Conservation (phyloP, 139 green algal genomes). For the Haematococcus lacustris region DNA sequence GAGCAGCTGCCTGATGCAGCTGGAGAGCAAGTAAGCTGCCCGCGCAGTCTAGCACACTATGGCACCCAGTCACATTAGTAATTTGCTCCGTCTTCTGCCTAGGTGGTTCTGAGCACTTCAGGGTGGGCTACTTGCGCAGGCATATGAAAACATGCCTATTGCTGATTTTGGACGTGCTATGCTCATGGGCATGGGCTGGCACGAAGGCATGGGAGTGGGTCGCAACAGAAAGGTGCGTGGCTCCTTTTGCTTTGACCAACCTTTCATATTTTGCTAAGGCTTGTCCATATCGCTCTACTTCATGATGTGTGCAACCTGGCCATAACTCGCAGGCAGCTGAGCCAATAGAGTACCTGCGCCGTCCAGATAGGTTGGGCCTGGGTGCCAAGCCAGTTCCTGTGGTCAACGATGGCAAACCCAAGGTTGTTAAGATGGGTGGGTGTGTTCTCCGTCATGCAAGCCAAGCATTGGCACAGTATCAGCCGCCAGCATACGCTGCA, state of each 20-base stretch:
- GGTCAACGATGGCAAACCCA: conserved; percentile 15
- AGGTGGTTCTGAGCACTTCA: background rate
- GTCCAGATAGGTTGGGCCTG: conserved; percentile 61
- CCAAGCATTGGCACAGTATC: too few relatives aligned
- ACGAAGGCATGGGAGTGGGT: conserved; percentile 64
- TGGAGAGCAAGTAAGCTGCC: conserved; percentile 14
- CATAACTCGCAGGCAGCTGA: conserved; percentile 32
- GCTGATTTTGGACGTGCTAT: conserved; percentile 76
- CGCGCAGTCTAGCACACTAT: background rate
- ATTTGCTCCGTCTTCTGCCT: background rate
- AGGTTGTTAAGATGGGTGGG: conserved; percentile 43
- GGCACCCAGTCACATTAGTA: background rate
- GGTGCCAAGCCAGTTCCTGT: conserved; percentile 50
- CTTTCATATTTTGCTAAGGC: too few relatives aligned
- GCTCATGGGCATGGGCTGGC: conserved; percentile 76
- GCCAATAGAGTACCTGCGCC: conserved; percentile 58
- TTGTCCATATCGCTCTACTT: too few relatives aligned
- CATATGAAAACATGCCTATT: conserved; percentile 70
- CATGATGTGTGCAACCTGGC: too few relatives aligned
- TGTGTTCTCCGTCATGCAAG: too few relatives aligned
- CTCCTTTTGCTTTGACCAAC: too few relatives aligned
- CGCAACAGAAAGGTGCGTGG: conserved; percentile 40
- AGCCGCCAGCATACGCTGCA: background rate
- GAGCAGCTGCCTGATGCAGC: conserved; percentile 32
- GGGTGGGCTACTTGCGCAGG: conserved; percentile 21